Base-by-base conservation (phyloP, 2,329 filamentous ascomycete genomes). In the Epichloe gansuensis region DNA sequence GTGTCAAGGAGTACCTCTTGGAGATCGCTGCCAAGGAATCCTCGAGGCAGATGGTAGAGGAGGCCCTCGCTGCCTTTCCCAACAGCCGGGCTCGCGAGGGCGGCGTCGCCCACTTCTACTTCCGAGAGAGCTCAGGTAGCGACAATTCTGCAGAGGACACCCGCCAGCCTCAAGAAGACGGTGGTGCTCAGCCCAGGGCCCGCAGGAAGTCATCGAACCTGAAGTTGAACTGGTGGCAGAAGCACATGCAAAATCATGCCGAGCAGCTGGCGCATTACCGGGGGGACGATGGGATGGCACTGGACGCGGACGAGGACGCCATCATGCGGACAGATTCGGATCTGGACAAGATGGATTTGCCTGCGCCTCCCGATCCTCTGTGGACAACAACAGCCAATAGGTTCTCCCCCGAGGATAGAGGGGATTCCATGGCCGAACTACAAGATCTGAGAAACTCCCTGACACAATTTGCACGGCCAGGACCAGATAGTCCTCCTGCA, bases 21-120 rank as follows among this genome's bases (percentile, higher is more conserved):
- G 82, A 86, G 52, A 73, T 95, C 53, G 87, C 89, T 43, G 87
- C 87, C 49, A 84, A 82, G 61, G 84, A 89, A 61, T 87, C 86
- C 8, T 84, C 93, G 64, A 81, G 83, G 61, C 85, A 91, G 64
- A 73, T 96, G 56, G 81, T 85, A 56, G 87, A 95, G 59, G 75
- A 81, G 61, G 86, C 84, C 47, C 75, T 89, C 63, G 82, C 83
- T 40, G 87, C 85, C 1, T 90, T 89, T 62, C 85, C 85, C 61
- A 84, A 84, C 61, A 86, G 84, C 61, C 77, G 79, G 11, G 76
- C 84, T 41, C 78, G 80, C 55, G 81, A 85, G 60, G 83, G 84
- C 56, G 82, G 80, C 43, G 82, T 87, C 7, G 77, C 84, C 59
- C 85, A 89, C 61, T 89, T 85, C 64, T 76, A 78, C 63, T 80